Evolutionary conservation across 2,329 filamentous ascomycete genomes (phyloP).

Genomic region (Claviceps capensis): DNA sequence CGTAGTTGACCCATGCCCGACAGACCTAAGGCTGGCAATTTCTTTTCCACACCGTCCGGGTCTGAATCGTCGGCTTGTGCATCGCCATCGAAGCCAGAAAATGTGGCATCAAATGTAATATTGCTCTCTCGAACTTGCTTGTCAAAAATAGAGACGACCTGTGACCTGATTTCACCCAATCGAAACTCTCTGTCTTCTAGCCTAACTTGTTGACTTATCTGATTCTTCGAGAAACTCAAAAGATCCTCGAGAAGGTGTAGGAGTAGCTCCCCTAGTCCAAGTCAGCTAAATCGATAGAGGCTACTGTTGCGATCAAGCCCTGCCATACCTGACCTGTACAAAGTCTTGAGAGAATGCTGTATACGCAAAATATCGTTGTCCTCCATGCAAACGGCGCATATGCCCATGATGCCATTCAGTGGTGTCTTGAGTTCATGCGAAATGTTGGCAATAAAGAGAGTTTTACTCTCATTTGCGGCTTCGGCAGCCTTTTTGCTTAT

Average conservation of each 20-base stretch:
- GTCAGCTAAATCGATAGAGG: neutral
- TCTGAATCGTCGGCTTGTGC: conserved; percentile 19
- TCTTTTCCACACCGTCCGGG: conserved; percentile 19
- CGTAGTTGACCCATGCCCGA: conserved; percentile 54
- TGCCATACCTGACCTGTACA: conserved; percentile 46
- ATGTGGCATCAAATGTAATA: conserved; percentile 61
- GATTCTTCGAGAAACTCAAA: conserved; percentile 87
- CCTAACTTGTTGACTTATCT: conserved; percentile 71
- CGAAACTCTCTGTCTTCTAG: conserved; percentile 79
- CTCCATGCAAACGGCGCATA: conserved; percentile 87
- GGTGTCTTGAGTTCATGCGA: conserved; percentile 81
- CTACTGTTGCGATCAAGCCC: neutral
- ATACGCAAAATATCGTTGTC: conserved; percentile 68
- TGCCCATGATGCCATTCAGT: conserved; percentile 87
- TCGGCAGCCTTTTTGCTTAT: conserved; percentile 85
- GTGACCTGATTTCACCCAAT: conserved; percentile 68
- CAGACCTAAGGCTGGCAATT: conserved; percentile 47
- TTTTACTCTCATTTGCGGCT: conserved; percentile 94
- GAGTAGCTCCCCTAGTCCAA: conserved; percentile 48
- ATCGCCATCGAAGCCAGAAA: conserved; percentile 30
- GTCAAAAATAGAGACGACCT: conserved; percentile 76
- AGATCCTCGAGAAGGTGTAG: conserved; percentile 81
- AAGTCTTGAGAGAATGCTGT: conserved; percentile 70
- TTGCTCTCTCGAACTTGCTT: conserved; percentile 72
- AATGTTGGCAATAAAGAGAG: conserved; percentile 93